A percentile compares a stretch with the other conserved stretches of the same genome.
These are phyloP conservation scores for Daldinia eschscholtzii DNA, from an alignment of 2,329 filamentous ascomycete species.

Conservation along the genomic window DNA sequence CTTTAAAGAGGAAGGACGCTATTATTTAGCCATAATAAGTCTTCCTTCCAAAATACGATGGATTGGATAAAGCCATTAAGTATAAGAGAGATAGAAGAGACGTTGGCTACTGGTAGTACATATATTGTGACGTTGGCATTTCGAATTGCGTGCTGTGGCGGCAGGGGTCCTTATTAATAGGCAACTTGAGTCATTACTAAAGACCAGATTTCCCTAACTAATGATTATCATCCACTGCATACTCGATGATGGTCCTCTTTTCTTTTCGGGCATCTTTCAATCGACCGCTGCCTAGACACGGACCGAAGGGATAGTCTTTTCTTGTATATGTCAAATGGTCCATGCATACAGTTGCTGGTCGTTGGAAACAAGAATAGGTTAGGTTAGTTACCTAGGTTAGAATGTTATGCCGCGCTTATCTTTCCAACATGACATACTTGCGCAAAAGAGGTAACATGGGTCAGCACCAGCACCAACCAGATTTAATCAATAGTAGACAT, in stretches of 20 bases:
- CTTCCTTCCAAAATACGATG: conserved; percentile 2
- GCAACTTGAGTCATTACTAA: conserved; percentile 8
- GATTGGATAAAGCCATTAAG: neutral
- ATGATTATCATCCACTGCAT: conserved; percentile 8
- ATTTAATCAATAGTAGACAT: conserved; percentile 28
- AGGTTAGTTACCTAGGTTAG: conserved; percentile 13
- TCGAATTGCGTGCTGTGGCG: conserved; percentile 24
- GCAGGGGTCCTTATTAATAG: conserved; percentile 2
- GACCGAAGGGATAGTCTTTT: neutral
- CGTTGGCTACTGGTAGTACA: conserved; percentile 8
- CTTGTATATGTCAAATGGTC: conserved; percentile 6
- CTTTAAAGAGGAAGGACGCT: neutral
- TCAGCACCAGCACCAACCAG: conserved; percentile 28
- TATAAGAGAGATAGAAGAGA: conserved; percentile 12
- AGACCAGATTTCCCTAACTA: neutral
- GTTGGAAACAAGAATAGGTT: conserved; percentile 12
- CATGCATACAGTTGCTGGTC: neutral
- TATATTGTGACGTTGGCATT: conserved; percentile 18
- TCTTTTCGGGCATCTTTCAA: neutral
- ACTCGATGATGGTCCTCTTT: neutral
- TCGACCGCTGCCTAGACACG: neutral
- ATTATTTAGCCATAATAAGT: conserved; percentile 1
- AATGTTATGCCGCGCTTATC: conserved; percentile 33
- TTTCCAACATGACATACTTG: conserved; percentile 20
- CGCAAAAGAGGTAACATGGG: conserved; percentile 27